Conservation (phyloP, 352 stramenopile species). For the Thalassiosira mediterranea region DNA sequence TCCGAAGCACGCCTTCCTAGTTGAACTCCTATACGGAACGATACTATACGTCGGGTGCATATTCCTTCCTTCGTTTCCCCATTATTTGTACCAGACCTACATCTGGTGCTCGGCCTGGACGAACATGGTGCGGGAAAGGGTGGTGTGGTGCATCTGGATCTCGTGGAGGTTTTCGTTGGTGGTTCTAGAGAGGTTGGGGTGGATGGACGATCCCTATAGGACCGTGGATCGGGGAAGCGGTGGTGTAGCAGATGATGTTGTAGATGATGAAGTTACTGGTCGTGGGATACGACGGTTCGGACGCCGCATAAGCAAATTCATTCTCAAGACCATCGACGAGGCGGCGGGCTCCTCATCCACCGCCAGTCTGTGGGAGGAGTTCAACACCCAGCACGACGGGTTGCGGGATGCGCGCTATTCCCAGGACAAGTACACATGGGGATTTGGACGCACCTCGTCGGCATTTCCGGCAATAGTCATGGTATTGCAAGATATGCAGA, state of each 20-base stretch:
- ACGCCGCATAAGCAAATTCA: too few relatives aligned
- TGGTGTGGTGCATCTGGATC: constrained; percentile 42
- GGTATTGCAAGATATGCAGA: constrained; percentile 54
- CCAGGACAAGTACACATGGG: constrained; percentile 17
- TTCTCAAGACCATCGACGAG: not conserved
- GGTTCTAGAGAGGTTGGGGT: constrained; percentile 26
- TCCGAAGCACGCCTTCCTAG: constrained; percentile 19
- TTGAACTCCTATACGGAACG: constrained; percentile 34
- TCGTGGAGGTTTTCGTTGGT: constrained; percentile 27
- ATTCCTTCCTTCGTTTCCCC: constrained; percentile 35
- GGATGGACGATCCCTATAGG: constrained; percentile 9
- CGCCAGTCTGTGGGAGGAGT: constrained; percentile 42
- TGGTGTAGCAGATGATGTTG: not conserved
- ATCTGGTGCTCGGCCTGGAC: not conserved
- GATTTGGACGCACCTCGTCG: constrained; percentile 19
- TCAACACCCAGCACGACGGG: constrained; percentile 30
- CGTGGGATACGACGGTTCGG: too few relatives aligned
- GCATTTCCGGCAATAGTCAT: constrained; percentile 28
- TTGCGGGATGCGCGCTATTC: not conserved
- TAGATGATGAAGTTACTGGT: constrained; percentile 1
- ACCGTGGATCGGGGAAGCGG: constrained; percentile 3
- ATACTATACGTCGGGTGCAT: constrained; percentile 35
- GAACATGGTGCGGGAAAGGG: constrained; percentile 11
- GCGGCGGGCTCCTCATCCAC: constrained; percentile 24
- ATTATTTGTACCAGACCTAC: constrained; percentile 26